Conservation (phyloP, 768 basidiomycete genomes). For the Russula griseocarnosa region DNA sequence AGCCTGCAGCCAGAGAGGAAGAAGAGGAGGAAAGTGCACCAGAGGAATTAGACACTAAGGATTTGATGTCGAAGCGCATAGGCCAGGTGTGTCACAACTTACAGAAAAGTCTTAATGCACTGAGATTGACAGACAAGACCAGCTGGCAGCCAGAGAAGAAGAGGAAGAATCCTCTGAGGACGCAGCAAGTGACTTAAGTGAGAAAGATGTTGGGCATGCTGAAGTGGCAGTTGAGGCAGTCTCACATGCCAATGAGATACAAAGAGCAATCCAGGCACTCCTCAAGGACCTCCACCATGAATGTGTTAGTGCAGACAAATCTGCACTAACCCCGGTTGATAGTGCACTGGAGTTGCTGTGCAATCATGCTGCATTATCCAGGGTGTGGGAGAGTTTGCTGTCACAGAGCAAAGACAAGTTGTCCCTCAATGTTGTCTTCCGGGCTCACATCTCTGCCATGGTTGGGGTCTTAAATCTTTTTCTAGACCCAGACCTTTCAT, state of each 20-base stretch:
- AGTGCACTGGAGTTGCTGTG: neutral
- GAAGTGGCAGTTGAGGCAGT: neutral
- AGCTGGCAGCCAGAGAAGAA: too few relatives aligned
- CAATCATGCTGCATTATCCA: neutral
- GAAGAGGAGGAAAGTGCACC: neutral
- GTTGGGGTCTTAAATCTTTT: neutral
- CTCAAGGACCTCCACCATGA: neutral
- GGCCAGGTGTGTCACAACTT: too few relatives aligned
- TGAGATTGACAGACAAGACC: too few relatives aligned
- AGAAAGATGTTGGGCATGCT: neutral
- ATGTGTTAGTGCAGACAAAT: neutral
- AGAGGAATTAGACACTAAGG: too few relatives aligned
- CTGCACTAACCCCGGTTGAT: neutral
- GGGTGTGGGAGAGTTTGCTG: too few relatives aligned
- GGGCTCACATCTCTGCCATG: neutral
- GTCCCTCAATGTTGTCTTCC: neutral
- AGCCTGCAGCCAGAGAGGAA: too few relatives aligned
- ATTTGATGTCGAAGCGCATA: too few relatives aligned
- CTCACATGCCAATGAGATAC: too few relatives aligned
- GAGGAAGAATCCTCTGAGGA: too few relatives aligned
- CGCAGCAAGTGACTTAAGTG: too few relatives aligned
- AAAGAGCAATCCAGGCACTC: neutral
- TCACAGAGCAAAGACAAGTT: neutral
- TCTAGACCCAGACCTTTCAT: neutral
- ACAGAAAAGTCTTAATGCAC: too few relatives aligned